These are phyloP conservation scores for Phialophora macrospora DNA, from an alignment of 2,329 filamentous ascomycete species.

Conservation along the genomic window DNA sequence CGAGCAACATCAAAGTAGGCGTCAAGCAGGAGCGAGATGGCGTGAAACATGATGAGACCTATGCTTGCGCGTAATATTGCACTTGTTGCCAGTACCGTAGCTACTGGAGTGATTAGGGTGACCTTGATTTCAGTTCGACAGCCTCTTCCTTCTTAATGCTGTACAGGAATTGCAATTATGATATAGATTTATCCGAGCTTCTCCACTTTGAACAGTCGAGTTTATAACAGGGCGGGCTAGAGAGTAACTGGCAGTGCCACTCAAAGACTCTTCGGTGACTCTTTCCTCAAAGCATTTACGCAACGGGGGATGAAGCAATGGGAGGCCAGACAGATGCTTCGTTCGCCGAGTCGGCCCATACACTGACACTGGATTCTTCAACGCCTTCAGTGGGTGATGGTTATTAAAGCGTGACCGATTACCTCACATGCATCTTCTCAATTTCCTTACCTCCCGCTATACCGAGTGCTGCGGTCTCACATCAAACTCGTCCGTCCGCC, in stretches of 20 bases:
- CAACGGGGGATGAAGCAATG: too few relatives aligned
- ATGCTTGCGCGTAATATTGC: not conserved
- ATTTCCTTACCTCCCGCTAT: not conserved
- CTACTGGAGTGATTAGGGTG: not conserved
- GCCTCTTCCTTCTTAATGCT: slow-evolving; percentile 1
- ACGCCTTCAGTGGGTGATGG: not conserved
- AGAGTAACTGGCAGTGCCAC: not conserved
- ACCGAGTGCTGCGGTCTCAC: slow-evolving; percentile 60
- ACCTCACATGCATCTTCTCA: not conserved
- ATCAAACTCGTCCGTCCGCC: slow-evolving; percentile 92
- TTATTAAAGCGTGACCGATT: too few relatives aligned
- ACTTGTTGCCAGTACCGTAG: not conserved
- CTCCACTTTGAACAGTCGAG: not conserved
- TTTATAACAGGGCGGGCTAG: not conserved
- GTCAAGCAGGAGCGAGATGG: slow-evolving; percentile 8
- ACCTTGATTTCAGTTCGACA: not conserved
- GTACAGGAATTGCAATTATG: not conserved
- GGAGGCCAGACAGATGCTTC: not conserved
- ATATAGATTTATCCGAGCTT: not conserved
- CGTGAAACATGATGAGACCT: slow-evolving; percentile 3
- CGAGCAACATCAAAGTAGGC: slow-evolving; percentile 49
- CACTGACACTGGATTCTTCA: not conserved
- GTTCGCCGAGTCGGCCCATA: not conserved
- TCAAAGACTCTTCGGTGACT: not conserved
- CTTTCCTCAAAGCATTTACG: not conserved